phyloP scores from a whole-genome alignment of 805 yeast genomes.

The Ogataea saltuana region DNA sequence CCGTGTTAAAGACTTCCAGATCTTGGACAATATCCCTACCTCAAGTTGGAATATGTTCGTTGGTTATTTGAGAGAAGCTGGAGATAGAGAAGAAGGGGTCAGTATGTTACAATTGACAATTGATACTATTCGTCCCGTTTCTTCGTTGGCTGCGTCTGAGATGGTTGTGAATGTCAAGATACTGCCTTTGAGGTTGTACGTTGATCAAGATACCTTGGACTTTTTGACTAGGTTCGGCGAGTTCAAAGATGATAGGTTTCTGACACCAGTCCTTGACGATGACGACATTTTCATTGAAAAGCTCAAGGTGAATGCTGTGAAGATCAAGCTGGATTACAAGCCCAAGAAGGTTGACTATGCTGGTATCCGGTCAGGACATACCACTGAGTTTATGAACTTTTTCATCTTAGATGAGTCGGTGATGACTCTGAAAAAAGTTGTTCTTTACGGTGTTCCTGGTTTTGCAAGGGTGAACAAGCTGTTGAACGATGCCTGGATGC shows the following conservation, averaged over 20 bases:
- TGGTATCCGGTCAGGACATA: conserved; percentile 83
- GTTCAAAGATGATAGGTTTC: conserved; percentile 72
- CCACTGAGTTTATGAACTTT: conserved; percentile 84
- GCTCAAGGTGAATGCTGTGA: conserved; percentile 59
- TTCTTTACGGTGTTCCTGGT: conserved; percentile 77
- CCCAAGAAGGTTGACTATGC: conserved; percentile 86
- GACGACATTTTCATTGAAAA: conserved; percentile 69
- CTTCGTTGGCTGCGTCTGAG: conserved; percentile 68
- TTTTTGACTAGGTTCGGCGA: conserved; percentile 78
- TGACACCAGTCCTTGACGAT: conserved; percentile 44
- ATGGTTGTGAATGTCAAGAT: conserved; percentile 52
- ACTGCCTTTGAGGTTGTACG: conserved; percentile 76
- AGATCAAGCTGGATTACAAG: conserved; percentile 79
- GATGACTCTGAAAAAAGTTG: conserved; percentile 59
- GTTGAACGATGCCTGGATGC: conserved; percentile 78
- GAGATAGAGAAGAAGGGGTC: conserved; percentile 68
- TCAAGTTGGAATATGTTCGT: conserved; percentile 91
- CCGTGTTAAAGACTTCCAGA: conserved; percentile 53
- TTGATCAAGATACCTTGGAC: conserved; percentile 93
- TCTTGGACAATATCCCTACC: conserved; percentile 76
- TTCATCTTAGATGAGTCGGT: conserved; percentile 86
- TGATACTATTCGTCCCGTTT: conserved; percentile 64
- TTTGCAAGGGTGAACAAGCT: conserved; percentile 55
- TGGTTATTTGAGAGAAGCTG: conserved; percentile 66
- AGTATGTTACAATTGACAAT: conserved; percentile 59